Evolutionary conservation across 176 grass and related monocot genomes (phyloP), one percentile per base, ranked within the genome.

Genomic region (Carex pumila): DNA sequence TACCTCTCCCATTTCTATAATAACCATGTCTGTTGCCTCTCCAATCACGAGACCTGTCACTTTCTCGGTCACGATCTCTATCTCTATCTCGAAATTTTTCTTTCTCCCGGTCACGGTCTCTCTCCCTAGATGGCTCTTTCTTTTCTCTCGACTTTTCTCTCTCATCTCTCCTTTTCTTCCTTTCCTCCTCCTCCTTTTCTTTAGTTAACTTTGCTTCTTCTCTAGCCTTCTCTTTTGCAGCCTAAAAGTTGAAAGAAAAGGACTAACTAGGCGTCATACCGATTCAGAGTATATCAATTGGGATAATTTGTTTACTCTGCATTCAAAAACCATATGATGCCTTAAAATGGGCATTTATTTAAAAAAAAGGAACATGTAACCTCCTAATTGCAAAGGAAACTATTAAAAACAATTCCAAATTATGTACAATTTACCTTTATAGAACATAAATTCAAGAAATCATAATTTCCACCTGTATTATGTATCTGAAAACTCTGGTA

Each of bases 201-300:
- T 68, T 94, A 68, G 92, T 82, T 62, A 98, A 84, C 85, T 68
- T 91, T 41, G 89, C 90, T 82, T 94, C 92, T 73, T 98, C 95
- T 78, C 76, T 91, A 41, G 62, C 60, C 83, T 91, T 88, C 53
- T 88, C 89, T 82, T 94, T 97, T 68, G 73, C 63, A 64, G 84
- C 84, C 95, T 98, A 71, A 45, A 88, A 29, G 81, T 22, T 18
- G 77, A 25, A 71, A 81, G 83, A 73, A 56, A 39, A 57, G 85
- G 2, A n/a, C 25, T 79, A 74, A 87, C 57, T 45, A 88, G 25
- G 71, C 83, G 64, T 69, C 75, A 43, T 56, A 89, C 49, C 62
- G 76, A 66, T 85, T 36, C 37, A 64, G 61, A 66, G 84, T 77
- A n/a, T 49, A 72, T 55, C 8, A 29, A 41, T 65, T 80, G 36